Evolutionary conservation across 805 yeast genomes (phyloP).

Genomic region (Hanseniaspora thailandica): DNA sequence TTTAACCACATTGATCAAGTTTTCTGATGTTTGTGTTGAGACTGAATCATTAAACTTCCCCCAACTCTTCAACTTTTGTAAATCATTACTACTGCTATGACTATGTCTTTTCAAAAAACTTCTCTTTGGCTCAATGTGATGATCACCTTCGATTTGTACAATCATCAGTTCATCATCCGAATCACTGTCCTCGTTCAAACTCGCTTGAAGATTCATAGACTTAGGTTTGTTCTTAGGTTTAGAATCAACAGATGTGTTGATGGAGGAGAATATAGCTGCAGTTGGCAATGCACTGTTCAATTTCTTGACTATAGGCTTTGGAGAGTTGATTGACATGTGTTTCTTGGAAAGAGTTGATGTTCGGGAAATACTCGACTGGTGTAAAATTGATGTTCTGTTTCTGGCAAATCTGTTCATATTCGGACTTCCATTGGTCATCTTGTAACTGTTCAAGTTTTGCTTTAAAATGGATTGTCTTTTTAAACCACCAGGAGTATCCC

Average conservation of each 20-base stretch:
- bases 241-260: conserved; percentile 3
- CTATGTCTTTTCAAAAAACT: neutral
- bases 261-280: neutral
- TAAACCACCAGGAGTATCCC: neutral
- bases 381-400: neutral
- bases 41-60: neutral
- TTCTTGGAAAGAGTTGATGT: neutral
- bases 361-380: neutral
- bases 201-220: neutral
- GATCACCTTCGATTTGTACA: conserved; percentile 5
- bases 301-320: conserved; percentile 12
- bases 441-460: neutral
- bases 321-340: neutral
- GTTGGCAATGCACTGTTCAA: neutral
- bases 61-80: neutral
- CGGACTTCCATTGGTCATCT: neutral
- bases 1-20: conserved; percentile 19
- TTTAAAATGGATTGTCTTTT: neutral
- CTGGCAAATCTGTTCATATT: neutral
- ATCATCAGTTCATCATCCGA: conserved; percentile 9
- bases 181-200: neutral
- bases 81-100: neutral
- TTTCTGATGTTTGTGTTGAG: neutral
- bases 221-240: neutral
- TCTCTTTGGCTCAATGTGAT: neutral